These are phyloP conservation scores for Amborella trichopoda DNA, from an alignment of 164 flowering plant species.

Conservation along the genomic window DNA sequence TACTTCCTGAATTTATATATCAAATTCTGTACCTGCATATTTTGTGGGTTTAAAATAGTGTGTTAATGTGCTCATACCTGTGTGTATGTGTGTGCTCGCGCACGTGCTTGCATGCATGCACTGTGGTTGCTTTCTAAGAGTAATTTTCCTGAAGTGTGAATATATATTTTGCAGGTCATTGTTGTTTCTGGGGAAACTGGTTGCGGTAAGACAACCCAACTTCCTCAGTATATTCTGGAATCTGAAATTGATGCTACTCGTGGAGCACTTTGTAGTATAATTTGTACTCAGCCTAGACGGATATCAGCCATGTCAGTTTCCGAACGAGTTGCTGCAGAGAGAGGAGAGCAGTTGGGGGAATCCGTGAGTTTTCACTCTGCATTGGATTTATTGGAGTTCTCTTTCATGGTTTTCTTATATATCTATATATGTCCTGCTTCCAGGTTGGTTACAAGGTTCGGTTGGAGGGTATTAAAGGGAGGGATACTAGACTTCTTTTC, in stretches of 20 bases:
- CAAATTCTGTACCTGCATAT: too few species aligned
- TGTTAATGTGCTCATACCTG: too few species aligned
- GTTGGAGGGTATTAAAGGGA: constrained; percentile 84
- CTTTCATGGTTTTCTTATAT: neutral
- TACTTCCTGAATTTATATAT: too few species aligned
- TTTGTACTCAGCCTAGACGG: constrained; percentile 97
- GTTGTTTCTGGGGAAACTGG: constrained; percentile 98
- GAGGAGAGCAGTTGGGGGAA: constrained; percentile 91
- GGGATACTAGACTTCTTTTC: constrained; percentile 89
- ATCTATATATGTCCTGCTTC: constrained; percentile 3
- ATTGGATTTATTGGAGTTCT: neutral
- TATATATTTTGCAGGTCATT: constrained; percentile 59
- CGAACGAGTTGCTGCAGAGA: constrained; percentile 91
- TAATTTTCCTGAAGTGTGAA: too few species aligned
- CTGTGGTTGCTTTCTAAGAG: too few species aligned
- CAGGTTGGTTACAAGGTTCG: constrained; percentile 98
- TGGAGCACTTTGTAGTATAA: constrained; percentile 75
- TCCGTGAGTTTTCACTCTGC: constrained; percentile 44
- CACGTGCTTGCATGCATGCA: too few species aligned
- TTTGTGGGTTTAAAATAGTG: too few species aligned
- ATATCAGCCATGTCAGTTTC: constrained; percentile 97
- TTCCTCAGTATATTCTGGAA: constrained; percentile 94
- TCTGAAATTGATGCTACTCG: constrained; percentile 60
- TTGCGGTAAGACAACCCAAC: constrained; percentile 97
- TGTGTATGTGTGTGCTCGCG: too few species aligned